These are phyloP conservation scores for Gastrodia elata DNA, from an alignment of 106 monocot species.

Conservation along the genomic window DNA sequence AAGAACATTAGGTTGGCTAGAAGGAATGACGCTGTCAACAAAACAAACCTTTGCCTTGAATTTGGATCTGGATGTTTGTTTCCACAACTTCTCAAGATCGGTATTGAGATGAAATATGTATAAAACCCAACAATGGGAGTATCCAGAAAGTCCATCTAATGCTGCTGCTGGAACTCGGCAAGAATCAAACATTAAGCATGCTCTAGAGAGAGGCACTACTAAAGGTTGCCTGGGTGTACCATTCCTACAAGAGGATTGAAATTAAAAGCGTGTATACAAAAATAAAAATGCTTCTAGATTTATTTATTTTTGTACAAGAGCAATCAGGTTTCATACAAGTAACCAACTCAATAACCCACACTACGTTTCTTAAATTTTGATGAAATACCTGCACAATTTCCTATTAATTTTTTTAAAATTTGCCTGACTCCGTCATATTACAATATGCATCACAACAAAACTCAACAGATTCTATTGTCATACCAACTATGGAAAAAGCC, in stretches of 20 bases:
- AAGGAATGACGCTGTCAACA: background rate
- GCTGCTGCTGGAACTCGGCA: constrained; percentile 48
- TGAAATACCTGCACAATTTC: background rate
- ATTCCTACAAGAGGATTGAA: constrained; percentile 43
- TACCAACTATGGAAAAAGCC: background rate
- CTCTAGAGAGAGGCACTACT: constrained; percentile 81
- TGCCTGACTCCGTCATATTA: background rate
- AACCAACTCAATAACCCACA: background rate
- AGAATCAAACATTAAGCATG: constrained; percentile 61
- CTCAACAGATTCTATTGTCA: background rate
- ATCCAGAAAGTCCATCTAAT: constrained; percentile 72
- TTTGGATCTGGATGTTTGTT: constrained; percentile 63
- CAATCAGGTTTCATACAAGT: background rate
- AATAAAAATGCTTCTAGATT: background rate
- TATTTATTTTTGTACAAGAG: background rate
- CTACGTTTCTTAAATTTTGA: background rate
- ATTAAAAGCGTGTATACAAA: background rate
- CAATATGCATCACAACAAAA: background rate
- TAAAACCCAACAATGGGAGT: constrained; percentile 92
- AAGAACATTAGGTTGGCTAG: background rate
- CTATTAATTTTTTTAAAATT: background rate
- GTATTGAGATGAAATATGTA: constrained; percentile 96
- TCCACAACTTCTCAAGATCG: constrained; percentile 93
- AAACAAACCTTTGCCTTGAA: constrained; percentile 81
- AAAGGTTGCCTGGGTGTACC: constrained; percentile 97